These are phyloP conservation scores for Aspergillus viridinutans DNA, from an alignment of 2,329 filamentous ascomycete genomes.

Conservation along the genomic window DNA sequence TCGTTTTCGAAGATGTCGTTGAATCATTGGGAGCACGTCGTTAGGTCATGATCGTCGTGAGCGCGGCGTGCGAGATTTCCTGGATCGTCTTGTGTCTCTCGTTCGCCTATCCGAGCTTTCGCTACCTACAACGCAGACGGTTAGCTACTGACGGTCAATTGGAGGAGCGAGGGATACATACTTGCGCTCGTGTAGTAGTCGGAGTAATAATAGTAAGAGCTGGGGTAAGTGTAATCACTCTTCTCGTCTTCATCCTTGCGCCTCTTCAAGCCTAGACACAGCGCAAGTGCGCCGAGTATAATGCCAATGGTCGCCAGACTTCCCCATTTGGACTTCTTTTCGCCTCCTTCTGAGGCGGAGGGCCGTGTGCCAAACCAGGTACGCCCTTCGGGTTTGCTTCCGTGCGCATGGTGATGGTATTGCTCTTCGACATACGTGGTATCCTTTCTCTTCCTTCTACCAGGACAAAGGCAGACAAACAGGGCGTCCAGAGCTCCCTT, in stretches of 20 bases:
- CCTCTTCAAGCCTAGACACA: conserved; percentile 45
- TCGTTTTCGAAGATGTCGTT: neutral
- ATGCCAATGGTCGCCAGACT: conserved; percentile 40
- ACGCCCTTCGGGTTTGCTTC: conserved; percentile 24
- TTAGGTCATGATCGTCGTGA: conserved; percentile 23
- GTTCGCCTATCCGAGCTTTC: conserved; percentile 42
- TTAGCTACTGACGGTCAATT: conserved; percentile 3
- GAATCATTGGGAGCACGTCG: neutral
- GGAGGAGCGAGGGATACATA: conserved; percentile 20
- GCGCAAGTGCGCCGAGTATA: conserved; percentile 40
- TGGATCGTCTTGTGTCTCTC: conserved; percentile 26
- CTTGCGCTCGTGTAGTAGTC: conserved; percentile 41
- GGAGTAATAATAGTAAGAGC: conserved; percentile 40
- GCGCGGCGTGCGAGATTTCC: conserved; percentile 26
- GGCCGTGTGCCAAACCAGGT: conserved; percentile 43
- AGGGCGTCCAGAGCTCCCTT: conserved; percentile 38
- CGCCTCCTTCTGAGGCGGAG: conserved; percentile 26
- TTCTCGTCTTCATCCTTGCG: conserved; percentile 37
- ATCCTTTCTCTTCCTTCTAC: conserved; percentile 33
- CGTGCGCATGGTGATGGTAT: conserved; percentile 32
- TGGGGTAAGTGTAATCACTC: conserved; percentile 36
- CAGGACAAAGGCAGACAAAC: conserved; percentile 40
- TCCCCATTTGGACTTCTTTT: conserved; percentile 38
- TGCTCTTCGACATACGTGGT: conserved; percentile 39
- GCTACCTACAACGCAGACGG: conserved; percentile 33